Evolutionary conservation across 202 grass and related monocot species (phyloP), one percentile per base, ranked within the genome.

Genomic region (Schoenoplectus tabernaemontani): DNA sequence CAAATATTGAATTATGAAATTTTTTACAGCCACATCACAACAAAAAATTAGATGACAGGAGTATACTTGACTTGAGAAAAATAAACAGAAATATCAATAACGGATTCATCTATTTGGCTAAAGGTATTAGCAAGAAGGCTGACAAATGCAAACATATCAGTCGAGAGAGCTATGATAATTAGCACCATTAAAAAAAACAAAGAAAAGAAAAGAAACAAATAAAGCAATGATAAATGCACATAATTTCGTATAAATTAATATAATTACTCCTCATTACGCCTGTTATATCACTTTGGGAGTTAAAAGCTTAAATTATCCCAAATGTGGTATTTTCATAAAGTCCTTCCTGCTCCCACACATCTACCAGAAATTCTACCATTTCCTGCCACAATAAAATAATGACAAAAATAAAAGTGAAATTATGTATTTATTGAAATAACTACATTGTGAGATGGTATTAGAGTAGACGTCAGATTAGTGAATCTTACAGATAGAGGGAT

Each of bases 291-390:
- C 28, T 79, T 44, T 47, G 13, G 62, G 32, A 30, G 20, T 56
- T 42, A 70, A 46, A 13, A 70, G 47, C 30, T 76, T 34, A 76
- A 56, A 76, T 15, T 37, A 76, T 76, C 71, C 71, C 71, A 76
- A 56, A 76, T 76, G 47, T 56, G 9, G 71, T 76, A 66, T 64
- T 64, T 63, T 94, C 92, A 80, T 94, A 94, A 41, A 94, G 63
- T 19, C 87, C 92, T 78, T 89, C 87, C 71, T 94, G 89, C 61
- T 94, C 92, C 92, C 92, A 94, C 24, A 91, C 88, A 69, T 91
- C 92, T 80, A 89, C 92, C 37, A 94, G 87, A 77, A 94, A 94
- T 68, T 94, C 92, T 26, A 94, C 85, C 89, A 94, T 89, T 87
- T 94, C 92, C 92, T 94, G 89, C 77, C 7, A 78, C 65, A 59